Evolutionary conservation across 208 protist species (phyloP), one percentile per base, ranked within the genome.

Genomic region (Crithidia acanthocephali): DNA sequence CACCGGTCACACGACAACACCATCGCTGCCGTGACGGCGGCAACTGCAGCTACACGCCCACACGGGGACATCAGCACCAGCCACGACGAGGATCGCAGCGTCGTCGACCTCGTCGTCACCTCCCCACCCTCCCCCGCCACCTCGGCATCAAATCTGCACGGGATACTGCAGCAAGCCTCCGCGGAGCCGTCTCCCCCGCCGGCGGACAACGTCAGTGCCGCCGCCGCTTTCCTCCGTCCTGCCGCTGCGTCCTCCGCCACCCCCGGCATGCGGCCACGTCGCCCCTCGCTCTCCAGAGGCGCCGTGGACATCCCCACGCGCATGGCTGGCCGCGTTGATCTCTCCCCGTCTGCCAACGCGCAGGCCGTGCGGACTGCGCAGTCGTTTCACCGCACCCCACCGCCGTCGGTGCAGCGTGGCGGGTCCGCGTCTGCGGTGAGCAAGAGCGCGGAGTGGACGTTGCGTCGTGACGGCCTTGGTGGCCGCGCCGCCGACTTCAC

Each of bases 261-360:
- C 18, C 30, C 40, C 25, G 22, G n/a, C 5, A 32, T 50, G 44
- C 53, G 70, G 10, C 48, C 40, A 13, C 52, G 62, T 23, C 61
- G 62, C 20, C 33, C 30, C 7, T 68, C 62, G 10, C 44, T 76
- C 22, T 69, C 53, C 10, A 28, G 55, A 18, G 70, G 65, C 20
- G 70, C 70, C 8, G 57, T 59, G 32, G 58, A 76, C 65, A 52
- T 64, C 22, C 23, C 70, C 37, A 23, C 55, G 22, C 70, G 55
- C 15, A 53, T 76, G 22, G 42, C 45, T 9, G 37, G 27, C 28
- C 70, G 62, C 1, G 30, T 58, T 9, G 70, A 76, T 10, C 27
- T 76, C 11, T 28, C 63, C 0, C 64, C 52, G 51, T 51, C 53
- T 15, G 7, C 1, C 33, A 15, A 45, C 53, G n/a, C 47, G 15